Base-by-base conservation (phyloP, 768 basidiomycete genomes). In the Lentinula detonsa region DNA sequence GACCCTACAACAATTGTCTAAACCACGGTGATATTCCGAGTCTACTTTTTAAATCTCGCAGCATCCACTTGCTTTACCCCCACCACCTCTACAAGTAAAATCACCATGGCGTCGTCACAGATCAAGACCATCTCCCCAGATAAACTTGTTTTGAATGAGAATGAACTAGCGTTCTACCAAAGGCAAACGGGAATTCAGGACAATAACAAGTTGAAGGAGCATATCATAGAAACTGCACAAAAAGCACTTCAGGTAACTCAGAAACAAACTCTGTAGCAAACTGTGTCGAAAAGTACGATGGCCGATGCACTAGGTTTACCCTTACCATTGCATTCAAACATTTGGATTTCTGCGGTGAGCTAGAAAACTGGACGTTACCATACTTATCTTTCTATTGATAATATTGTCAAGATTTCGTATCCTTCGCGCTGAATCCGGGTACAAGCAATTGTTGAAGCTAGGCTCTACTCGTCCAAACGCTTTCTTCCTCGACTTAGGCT, bases 311-410 rank as follows among this genome's bases (percentile, higher is more conserved):
- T 53, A 76, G 75, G 64, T 76, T n/a, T 71, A 67, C 60, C 65
- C 66, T 28, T 78, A 79, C 62, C 69, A 71, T 23, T 78, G 76
- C 62, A 78, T 78, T 42, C 71, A 71, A 9, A 61, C 54, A 7
- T 79, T 78, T 60, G 54, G 62, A 1, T 78, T 78, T 57, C 65
- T 70, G 8, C 72, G 62, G 77, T 74, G 65, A 15, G 63, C 21
- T 9, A 28, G 28, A 28, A 16, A 10, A 53, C 18, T 50, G 6
- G 35, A 46, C n/a, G 11, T 46, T 28, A 23, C 16, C 11, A 9
- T 33, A 1, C 33, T 9, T 42, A 16, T 18, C 11, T 50, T 28
- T 10, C 40, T 34, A 16, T 15, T 16, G 33, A 6, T 0, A 56
- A 5, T 10, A 9, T 11, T 15, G 31, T 11, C 18, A 7, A n/a